These are phyloP conservation scores for Exophiala lecanii-corni DNA, from an alignment of 2,329 filamentous ascomycete species.

Conservation along the genomic window DNA sequence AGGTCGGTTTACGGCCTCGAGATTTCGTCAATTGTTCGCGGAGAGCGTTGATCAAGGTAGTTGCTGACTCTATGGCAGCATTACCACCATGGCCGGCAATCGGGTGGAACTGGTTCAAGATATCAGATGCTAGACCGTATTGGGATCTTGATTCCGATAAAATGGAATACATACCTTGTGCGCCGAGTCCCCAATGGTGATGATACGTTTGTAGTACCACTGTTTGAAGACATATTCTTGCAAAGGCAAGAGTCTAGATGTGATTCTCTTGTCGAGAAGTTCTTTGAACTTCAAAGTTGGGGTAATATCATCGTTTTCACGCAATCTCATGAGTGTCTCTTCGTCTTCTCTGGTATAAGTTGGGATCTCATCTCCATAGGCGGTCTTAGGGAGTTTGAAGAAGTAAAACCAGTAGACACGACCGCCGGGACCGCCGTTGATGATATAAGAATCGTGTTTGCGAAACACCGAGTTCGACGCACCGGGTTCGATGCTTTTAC, in stretches of 20 bases:
- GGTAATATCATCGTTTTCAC: slow-evolving; percentile 29
- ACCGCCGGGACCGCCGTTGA: slow-evolving; percentile 8
- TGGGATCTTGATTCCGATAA: no score
- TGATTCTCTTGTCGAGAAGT: slow-evolving; percentile 29
- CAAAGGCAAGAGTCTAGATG: slow-evolving; percentile 28
- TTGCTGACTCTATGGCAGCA: slow-evolving; percentile 38
- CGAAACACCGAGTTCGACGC: slow-evolving; percentile 12
- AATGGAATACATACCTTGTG: slow-evolving; percentile 34
- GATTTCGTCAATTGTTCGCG: no score
- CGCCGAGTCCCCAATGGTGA: slow-evolving; percentile 40
- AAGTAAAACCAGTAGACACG: slow-evolving; percentile 30
- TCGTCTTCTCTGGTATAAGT: slow-evolving; percentile 33
- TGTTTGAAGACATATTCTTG: slow-evolving; percentile 37
- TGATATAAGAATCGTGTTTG: slow-evolving; percentile 21
- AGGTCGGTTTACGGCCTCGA: no score
- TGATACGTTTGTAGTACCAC: slow-evolving; percentile 38
- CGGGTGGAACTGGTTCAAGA: slow-evolving; percentile 30
- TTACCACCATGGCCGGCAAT: slow-evolving; percentile 41
- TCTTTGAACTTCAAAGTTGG: slow-evolving; percentile 32
- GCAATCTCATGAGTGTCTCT: slow-evolving; percentile 27
- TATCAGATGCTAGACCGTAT: slow-evolving; percentile 12
- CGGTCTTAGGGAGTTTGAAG: slow-evolving; percentile 26
- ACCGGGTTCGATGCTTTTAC: slow-evolving; percentile 5
- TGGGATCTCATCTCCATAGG: slow-evolving; percentile 26
- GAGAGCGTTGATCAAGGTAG: slow-evolving; percentile 33